A percentile compares a stretch with the other conserved stretches of the same genome.
phyloP scores from a whole-genome alignment of 345 rosid genomes.

The Turnera subulata region DNA sequence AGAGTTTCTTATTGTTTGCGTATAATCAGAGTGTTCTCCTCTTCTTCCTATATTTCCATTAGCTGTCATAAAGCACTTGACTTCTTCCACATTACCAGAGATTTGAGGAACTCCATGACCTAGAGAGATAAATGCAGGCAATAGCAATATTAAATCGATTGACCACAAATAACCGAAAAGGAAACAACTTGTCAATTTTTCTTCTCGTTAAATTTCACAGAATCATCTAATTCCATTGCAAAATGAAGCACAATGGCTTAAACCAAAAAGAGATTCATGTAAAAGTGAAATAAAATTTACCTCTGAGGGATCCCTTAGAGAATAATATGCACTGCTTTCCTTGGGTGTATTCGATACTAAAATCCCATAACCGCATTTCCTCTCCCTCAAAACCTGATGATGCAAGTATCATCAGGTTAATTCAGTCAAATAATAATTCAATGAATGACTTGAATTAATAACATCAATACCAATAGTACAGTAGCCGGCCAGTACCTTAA shows the following conservation, averaged over 20 bases:
- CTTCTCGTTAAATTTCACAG: no score
- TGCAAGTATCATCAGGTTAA: conserved; percentile 7
- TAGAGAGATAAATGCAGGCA: conserved; percentile 26
- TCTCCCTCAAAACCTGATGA: conserved; percentile 65
- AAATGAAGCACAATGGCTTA: not conserved
- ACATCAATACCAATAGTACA: not conserved
- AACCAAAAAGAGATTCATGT: no score
- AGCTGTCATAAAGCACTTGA: conserved; percentile 30
- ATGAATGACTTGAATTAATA: no score
- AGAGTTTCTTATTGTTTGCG: conserved; percentile 5
- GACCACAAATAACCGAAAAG: no score
- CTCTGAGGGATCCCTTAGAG: conserved; percentile 83
- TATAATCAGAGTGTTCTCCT: conserved; percentile 6
- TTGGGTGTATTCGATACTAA: conserved; percentile 76
- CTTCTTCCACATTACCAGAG: conserved; percentile 69
- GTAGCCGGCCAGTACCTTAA: conserved; percentile 45
- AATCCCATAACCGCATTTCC: conserved; percentile 73
- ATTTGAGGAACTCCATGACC: conserved; percentile 90
- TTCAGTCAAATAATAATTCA: not conserved
- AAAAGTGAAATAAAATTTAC: conserved; percentile 24
- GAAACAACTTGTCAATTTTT: no score
- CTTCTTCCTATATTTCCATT: conserved; percentile 4
- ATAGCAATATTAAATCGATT: no score
- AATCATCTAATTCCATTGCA: not conserved
- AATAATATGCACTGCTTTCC: conserved; percentile 77